phyloP scores from a whole-genome alignment of 768 basidiomycete genomes.

The Mrakia blollopis region DNA sequence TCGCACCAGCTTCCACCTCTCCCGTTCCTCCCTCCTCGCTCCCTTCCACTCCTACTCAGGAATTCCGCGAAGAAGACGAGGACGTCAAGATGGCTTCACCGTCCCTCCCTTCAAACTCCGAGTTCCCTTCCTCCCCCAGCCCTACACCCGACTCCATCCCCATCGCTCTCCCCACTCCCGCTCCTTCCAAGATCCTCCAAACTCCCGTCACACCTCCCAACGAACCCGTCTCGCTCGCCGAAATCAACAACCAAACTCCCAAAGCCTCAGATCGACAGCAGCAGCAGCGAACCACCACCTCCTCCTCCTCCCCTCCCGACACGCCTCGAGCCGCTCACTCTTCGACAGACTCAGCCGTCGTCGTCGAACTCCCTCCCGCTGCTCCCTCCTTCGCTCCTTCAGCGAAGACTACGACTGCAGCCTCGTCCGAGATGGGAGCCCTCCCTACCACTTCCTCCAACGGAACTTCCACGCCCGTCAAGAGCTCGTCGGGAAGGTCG shows the following conservation, averaged over 20 bases:
- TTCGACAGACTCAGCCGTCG: background rate
- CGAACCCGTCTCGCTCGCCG: background rate
- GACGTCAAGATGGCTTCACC: conserved; percentile 29
- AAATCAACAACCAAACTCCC: conserved; percentile 13
- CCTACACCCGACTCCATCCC: conserved; percentile 1
- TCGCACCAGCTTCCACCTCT: conserved; percentile 1
- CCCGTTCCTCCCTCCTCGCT: conserved; percentile 9
- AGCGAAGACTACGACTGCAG: background rate
- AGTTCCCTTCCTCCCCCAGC: conserved; percentile 14
- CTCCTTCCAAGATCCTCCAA: conserved; percentile 1
- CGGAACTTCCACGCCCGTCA: background rate
- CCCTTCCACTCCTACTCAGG: conserved; percentile 2
- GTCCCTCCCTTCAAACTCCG: background rate
- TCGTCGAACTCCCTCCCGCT: background rate
- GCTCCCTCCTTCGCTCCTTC: background rate
- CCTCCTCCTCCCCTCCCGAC: conserved; percentile 10
- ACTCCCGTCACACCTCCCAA: conserved; percentile 22
- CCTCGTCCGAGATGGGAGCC: background rate
- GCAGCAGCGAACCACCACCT: background rate
- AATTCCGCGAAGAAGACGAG: conserved; percentile 1
- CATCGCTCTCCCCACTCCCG: conserved; percentile 17
- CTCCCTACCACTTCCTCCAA: background rate
- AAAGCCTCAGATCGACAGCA: conserved; percentile 13
- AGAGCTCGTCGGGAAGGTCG: conserved; percentile 47
- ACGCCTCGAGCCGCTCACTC: conserved; percentile 18